phyloP scores from a whole-genome alignment of 805 yeast genomes.

The Yarrowia deformans region DNA sequence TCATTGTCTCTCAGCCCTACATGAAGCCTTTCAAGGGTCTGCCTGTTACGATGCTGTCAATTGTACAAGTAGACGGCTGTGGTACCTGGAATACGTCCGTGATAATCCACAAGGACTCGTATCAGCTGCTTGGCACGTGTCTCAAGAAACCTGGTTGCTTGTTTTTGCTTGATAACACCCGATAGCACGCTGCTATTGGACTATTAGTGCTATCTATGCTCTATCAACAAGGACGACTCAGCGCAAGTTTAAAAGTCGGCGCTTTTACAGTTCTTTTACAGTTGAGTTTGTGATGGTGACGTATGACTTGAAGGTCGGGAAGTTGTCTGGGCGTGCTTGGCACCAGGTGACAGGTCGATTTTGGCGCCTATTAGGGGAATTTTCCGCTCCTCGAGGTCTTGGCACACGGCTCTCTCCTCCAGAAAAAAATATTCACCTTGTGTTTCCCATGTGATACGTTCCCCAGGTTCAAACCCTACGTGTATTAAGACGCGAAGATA shows the following conservation, averaged over 20 bases:
- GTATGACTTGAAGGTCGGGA: too few relatives aligned
- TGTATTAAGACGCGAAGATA: conserved; percentile 2
- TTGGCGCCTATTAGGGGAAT: too few relatives aligned
- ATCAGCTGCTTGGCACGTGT: background rate
- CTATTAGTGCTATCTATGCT: background rate
- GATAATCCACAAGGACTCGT: too few relatives aligned
- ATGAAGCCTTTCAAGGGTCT: background rate
- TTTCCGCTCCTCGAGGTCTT: too few relatives aligned
- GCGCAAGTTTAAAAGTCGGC: conserved; percentile 31
- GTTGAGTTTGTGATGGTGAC: background rate
- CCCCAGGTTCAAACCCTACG: background rate
- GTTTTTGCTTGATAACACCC: background rate
- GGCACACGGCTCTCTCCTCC: too few relatives aligned
- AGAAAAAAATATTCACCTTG: too few relatives aligned
- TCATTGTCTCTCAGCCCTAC: background rate
- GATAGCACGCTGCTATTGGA: background rate
- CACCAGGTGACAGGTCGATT: background rate
- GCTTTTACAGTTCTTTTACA: background rate
- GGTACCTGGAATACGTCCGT: too few relatives aligned
- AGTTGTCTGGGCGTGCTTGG: background rate
- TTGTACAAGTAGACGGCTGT: too few relatives aligned
- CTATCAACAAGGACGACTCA: background rate
- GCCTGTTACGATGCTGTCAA: too few relatives aligned
- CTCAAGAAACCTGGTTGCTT: background rate
- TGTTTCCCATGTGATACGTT: too few relatives aligned